Evolutionary conservation across 306 rosid genomes (phyloP).

Genomic region (Senna siamea): DNA sequence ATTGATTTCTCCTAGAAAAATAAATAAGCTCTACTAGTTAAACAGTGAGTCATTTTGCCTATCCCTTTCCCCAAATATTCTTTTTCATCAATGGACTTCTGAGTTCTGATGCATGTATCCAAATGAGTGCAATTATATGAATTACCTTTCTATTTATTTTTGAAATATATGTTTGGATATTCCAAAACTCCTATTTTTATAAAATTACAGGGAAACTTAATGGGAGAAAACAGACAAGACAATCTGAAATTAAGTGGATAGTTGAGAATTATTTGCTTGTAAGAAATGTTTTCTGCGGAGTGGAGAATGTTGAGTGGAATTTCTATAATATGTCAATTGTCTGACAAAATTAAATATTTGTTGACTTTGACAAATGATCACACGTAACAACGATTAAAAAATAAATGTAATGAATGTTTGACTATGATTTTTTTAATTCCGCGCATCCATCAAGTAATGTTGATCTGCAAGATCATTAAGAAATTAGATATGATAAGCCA

Average conservation of each 20-base stretch:
- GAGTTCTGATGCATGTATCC: too few species aligned
- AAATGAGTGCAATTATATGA: too few species aligned
- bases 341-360: conserved; percentile 19
- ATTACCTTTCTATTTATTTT: too few species aligned
- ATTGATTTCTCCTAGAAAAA: too few species aligned
- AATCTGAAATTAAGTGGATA: neutral
- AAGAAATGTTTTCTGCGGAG: conserved; percentile 26
- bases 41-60: too few species aligned
- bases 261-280: neutral
- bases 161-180: too few species aligned
- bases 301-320: conserved; percentile 28
- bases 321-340: conserved; percentile 11
- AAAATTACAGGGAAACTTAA: too few species aligned
- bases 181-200: too few species aligned
- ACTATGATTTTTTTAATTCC: conserved; percentile 16
- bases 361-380: conserved; percentile 43
- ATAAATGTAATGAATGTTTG: neutral
- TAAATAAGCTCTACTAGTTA: too few species aligned
- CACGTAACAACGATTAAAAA: neutral
- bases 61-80: too few species aligned
- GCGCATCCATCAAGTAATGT: conserved; percentile 31
- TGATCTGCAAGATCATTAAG: neutral
- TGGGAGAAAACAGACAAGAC: too few species aligned
- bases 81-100: too few species aligned
- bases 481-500: conserved; percentile 31